phyloP scores from a whole-genome alignment of 805 yeast genomes.

The Candida sakaeoensis region DNA sequence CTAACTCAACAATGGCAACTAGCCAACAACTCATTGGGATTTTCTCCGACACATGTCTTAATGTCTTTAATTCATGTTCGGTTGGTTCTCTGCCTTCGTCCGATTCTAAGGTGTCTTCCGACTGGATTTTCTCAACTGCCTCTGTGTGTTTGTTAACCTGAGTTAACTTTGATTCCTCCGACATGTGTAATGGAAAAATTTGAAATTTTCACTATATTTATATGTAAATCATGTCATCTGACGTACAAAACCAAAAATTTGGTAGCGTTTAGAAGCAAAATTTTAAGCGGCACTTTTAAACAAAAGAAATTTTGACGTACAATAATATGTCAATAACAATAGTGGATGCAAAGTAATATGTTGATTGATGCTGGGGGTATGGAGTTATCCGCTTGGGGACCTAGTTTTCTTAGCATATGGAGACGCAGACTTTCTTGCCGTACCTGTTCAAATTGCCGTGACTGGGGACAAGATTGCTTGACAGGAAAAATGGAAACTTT shows the following conservation, averaged over 20 bases:
- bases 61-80: conserved; percentile 47
- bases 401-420: no score
- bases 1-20: conserved; percentile 68
- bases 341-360: no score
- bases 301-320: not conserved
- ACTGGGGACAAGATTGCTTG: no score
- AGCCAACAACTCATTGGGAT: conserved; percentile 58
- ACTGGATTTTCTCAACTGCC: conserved; percentile 8
- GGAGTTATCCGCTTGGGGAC: no score
- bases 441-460: no score
- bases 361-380: no score
- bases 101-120: conserved; percentile 7
- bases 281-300: no score
- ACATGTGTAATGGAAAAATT: not conserved
- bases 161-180: conserved; percentile 2
- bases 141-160: conserved; percentile 1
- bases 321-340: no score
- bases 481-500: no score
- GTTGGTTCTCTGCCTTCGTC: conserved; percentile 48
- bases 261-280: not conserved
- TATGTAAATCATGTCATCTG: no score
- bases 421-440: no score
- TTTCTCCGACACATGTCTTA: conserved; percentile 49
- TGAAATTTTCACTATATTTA: no score
- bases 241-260: not conserved